Evolutionary conservation across 371 early-diverging fungal genomes (phyloP).

Genomic region (Chytridiales sp.): DNA sequence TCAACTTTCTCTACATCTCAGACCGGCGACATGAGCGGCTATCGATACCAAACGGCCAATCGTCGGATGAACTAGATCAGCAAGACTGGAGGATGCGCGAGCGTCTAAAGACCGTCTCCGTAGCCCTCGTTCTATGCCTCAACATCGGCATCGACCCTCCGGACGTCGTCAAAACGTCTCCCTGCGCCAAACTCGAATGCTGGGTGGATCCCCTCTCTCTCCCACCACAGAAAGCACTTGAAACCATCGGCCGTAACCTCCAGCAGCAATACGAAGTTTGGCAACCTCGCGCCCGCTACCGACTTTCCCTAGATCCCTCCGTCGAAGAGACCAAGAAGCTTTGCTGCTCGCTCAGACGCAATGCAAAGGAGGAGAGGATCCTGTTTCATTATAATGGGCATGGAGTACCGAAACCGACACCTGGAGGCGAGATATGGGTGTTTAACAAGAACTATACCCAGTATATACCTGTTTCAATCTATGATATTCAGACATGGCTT

Average conservation of each 20-base stretch:
- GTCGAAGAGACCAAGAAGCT: slow-evolving; percentile 90
- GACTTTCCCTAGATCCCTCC: slow-evolving; percentile 82
- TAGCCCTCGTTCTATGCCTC: slow-evolving; percentile 81
- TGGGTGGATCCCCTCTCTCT: slow-evolving; percentile 92
- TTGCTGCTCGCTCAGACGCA: slow-evolving; percentile 76
- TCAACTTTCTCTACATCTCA: no score
- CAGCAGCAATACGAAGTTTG: slow-evolving; percentile 90
- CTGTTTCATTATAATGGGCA: slow-evolving; percentile 98
- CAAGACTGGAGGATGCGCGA: slow-evolving; percentile 63
- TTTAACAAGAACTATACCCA: slow-evolving; percentile 96
- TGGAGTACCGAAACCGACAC: slow-evolving; percentile 94
- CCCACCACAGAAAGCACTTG: slow-evolving; percentile 78
- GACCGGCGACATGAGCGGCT: no score
- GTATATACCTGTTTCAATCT: slow-evolving; percentile 91
- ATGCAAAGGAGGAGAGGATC: slow-evolving; percentile 90
- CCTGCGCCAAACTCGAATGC: slow-evolving; percentile 89
- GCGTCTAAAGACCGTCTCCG: slow-evolving; percentile 61
- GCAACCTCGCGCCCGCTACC: slow-evolving; percentile 84
- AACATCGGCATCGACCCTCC: slow-evolving; percentile 97
- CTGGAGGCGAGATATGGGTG: slow-evolving; percentile 97
- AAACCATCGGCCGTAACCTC: slow-evolving; percentile 85
- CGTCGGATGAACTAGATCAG: no score
- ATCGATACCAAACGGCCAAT: no score
- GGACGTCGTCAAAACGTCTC: slow-evolving; percentile 83
- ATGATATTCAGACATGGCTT: slow-evolving; percentile 90